A percentile compares a stretch with the other conserved stretches of the same genome.
phyloP scores from a whole-genome alignment of 371 early-diverging fungal species.

The Rhizopus microsporus region DNA sequence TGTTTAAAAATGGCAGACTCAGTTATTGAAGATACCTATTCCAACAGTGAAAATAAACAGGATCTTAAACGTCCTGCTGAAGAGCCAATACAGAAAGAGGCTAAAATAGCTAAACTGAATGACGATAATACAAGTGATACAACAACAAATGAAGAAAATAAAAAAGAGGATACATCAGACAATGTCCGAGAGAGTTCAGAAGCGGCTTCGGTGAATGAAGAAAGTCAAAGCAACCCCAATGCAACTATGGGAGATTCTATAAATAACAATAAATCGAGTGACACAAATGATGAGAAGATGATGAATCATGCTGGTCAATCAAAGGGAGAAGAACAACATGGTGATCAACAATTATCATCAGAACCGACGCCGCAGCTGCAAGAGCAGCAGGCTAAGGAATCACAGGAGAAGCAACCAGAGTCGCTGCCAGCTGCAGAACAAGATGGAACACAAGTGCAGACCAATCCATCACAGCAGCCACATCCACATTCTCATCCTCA shows the following conservation, averaged over 20 bases:
- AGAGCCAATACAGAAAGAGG: constrained; percentile 8
- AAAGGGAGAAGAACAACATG: constrained; percentile 1
- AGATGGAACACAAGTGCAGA: neutral
- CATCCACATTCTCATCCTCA: constrained; percentile 6
- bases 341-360: neutral
- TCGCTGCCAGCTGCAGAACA: neutral
- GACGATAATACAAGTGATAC: neutral
- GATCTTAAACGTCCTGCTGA: constrained; percentile 6
- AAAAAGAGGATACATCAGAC: neutral
- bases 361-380: neutral
- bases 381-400: neutral
- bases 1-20: constrained; percentile 14
- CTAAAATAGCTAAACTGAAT: constrained; percentile 13
- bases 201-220: neutral
- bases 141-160: neutral
- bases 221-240: neutral
- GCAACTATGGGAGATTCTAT: neutral
- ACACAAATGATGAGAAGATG: neutral
- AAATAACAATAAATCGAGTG: neutral
- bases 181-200: neutral
- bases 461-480: neutral
- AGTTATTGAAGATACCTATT: neutral
- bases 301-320: neutral
- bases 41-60: neutral
- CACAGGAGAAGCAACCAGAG: neutral